Base-by-base conservation (phyloP, 2,329 filamentous ascomycete genomes). In the Chaetomiaceae sp. region DNA sequence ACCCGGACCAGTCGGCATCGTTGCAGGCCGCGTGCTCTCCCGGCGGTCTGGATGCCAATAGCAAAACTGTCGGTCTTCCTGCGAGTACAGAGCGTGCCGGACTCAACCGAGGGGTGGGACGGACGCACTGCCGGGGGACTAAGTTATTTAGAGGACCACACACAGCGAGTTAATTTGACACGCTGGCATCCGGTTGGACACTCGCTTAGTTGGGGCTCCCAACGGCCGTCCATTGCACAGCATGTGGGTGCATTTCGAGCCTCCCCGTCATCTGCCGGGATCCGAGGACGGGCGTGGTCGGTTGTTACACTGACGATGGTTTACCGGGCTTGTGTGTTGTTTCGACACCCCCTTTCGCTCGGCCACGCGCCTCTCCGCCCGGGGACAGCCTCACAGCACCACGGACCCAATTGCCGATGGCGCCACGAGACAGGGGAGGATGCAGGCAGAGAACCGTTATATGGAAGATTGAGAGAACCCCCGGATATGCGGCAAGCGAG, bases 1-100 rank as follows among this genome's bases (percentile, higher is more conserved):
- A 42, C 44, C 50, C 50, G 51, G 50, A 55, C 56, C 52, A 59
- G 52, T 58, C 56, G 56, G 56, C 56, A 58, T 52, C 54, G 34
- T 55, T 50, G 56, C 51, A 35, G 10, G 42, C 45, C 42, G n/a
- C 36, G 44, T 20, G 18, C 39, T 45, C 42, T 50, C 52, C 53
- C 56, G 37, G 42, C 48, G 39, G 45, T 48, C 50, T 56, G 56
- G 56, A 47, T 51, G 35, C 45, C 22, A 12, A 24, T 12, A 33
- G 6, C 33, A 6, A 11, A 32, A 5, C 29, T n/a, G 9, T 30
- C 29, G 4, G 29, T n/a, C 6, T 15, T 14, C 7, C 29, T n/a
- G n/a, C n/a, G n/a, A n/a, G n/a, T n/a, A 32, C 29, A 14, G 12
- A n/a, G 7, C n/a, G 7, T 29, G 10, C 3, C 4, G 12, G 7